Conservation (phyloP, 2,329 filamentous ascomycete species). For the Penicillium concentricum region DNA sequence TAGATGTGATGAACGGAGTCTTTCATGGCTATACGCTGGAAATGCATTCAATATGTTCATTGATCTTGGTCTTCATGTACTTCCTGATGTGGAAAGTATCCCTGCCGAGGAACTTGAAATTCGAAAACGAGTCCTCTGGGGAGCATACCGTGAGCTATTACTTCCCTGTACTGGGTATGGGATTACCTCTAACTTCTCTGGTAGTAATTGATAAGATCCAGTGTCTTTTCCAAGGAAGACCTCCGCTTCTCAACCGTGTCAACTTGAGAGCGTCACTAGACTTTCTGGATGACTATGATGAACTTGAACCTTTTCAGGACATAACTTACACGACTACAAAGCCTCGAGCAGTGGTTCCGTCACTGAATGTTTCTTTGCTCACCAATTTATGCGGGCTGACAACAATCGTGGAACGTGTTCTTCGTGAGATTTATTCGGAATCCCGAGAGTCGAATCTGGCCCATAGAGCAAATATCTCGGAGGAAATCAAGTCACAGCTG, state of each 20-base stretch:
- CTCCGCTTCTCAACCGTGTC: conserved; percentile 44
- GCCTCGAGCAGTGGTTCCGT: conserved; percentile 13
- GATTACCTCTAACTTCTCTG: background rate
- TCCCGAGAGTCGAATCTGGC: conserved; percentile 17
- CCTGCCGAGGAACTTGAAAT: conserved; percentile 50
- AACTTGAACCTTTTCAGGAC: conserved; percentile 51
- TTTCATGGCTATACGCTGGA: conserved; percentile 55
- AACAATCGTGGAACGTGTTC: conserved; percentile 36
- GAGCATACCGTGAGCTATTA: conserved; percentile 35
- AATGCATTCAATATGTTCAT: conserved; percentile 54
- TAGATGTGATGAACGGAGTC: conserved; percentile 52
- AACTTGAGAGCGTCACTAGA: conserved; percentile 49
- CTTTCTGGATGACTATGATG: conserved; percentile 32
- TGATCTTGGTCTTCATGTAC: conserved; percentile 52
- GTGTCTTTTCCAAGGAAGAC: conserved; percentile 55
- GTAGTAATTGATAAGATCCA: conserved; percentile 53
- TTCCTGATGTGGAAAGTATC: conserved; percentile 37
- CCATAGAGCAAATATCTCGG: conserved; percentile 15
- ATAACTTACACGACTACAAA: conserved; percentile 34
- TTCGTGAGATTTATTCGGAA: conserved; percentile 32
- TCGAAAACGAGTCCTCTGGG: conserved; percentile 49
- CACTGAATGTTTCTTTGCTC: conserved; percentile 23
- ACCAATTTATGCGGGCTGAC: conserved; percentile 35
- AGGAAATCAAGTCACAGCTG: conserved; percentile 24
- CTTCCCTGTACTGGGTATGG: background rate